These are phyloP conservation scores for Triglochin maritima DNA, from an alignment of 106 monocot genomes.

Conservation along the genomic window DNA sequence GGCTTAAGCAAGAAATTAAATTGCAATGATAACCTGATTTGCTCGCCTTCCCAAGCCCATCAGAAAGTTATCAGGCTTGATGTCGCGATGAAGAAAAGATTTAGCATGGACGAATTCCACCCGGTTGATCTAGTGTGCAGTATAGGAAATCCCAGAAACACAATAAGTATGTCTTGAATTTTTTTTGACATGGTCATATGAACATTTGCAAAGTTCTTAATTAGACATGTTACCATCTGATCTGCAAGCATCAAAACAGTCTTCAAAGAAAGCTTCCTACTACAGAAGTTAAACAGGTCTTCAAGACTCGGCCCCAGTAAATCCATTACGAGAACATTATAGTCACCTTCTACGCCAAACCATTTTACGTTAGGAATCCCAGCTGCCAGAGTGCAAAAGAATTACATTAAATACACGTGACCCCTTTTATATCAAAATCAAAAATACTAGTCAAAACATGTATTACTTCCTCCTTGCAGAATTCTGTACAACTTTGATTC, in stretches of 20 bases:
- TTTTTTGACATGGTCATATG: too few relatives aligned
- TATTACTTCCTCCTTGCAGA: constrained; percentile 44
- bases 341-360: constrained; percentile 31
- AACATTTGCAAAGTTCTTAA: background rate
- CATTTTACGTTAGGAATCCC: constrained; percentile 31
- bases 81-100: constrained; percentile 30
- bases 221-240: constrained; percentile 20
- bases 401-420: too few relatives aligned
- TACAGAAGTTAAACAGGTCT: constrained; percentile 33
- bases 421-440: background rate
- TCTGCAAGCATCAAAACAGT: constrained; percentile 34
- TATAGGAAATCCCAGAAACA: background rate
- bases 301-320: constrained; percentile 33
- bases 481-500: constrained; percentile 38
- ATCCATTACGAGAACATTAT: constrained; percentile 32
- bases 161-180: background rate
- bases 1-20: background rate
- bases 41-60: constrained; percentile 32
- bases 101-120: constrained; percentile 29
- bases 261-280: constrained; percentile 26
- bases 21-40: constrained; percentile 17
- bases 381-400: constrained; percentile 6
- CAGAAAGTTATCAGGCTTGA: constrained; percentile 39
- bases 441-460: background rate
- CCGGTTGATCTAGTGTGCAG: constrained; percentile 19